phyloP scores from a whole-genome alignment of 805 yeast species.

The Saccharomycopsis sp. region DNA sequence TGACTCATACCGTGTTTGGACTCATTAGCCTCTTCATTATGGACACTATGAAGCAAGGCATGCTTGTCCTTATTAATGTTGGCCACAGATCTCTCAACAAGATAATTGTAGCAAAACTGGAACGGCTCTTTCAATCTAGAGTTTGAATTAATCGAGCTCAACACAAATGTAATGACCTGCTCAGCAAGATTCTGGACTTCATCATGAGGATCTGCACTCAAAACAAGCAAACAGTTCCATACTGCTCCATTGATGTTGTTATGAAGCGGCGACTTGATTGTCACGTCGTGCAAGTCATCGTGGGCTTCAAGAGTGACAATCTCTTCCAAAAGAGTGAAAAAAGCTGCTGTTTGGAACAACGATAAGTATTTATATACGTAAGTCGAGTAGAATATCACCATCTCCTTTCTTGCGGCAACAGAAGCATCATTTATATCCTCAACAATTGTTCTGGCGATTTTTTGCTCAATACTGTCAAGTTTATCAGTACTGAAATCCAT shows the following conservation, averaged over 20 bases:
- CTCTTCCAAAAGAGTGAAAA: conserved; percentile 77
- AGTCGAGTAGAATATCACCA: conserved; percentile 68
- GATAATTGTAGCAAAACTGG: conserved; percentile 16
- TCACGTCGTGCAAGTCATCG: conserved; percentile 52
- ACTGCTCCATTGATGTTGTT: conserved; percentile 80
- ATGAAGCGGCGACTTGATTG: conserved; percentile 70
- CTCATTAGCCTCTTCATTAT: too few species aligned
- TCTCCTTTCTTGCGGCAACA: conserved; percentile 79
- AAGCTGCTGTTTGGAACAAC: conserved; percentile 82
- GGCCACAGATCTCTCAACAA: conserved; percentile 10
- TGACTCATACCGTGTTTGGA: too few species aligned
- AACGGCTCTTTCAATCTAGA: conserved; percentile 18
- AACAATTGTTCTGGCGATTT: conserved; percentile 61
- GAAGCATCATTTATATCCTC: conserved; percentile 80
- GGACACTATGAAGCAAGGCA: too few species aligned
- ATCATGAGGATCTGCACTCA: conserved; percentile 82
- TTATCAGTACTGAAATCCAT: conserved; percentile 28
- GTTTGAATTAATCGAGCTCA: conserved; percentile 30
- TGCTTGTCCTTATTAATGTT: too few species aligned
- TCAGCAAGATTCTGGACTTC: conserved; percentile 49
- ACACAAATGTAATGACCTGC: conserved; percentile 26
- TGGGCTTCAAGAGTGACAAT: conserved; percentile 59
- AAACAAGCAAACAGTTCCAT: conserved; percentile 77
- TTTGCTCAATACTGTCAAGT: conserved; percentile 60
- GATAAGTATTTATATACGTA: conserved; percentile 63